Percentiles rank a stretch among this genome's conserved stretches.
Conservation (phyloP, 2,329 filamentous ascomycete genomes). For the Biscogniauxia marginata region DNA sequence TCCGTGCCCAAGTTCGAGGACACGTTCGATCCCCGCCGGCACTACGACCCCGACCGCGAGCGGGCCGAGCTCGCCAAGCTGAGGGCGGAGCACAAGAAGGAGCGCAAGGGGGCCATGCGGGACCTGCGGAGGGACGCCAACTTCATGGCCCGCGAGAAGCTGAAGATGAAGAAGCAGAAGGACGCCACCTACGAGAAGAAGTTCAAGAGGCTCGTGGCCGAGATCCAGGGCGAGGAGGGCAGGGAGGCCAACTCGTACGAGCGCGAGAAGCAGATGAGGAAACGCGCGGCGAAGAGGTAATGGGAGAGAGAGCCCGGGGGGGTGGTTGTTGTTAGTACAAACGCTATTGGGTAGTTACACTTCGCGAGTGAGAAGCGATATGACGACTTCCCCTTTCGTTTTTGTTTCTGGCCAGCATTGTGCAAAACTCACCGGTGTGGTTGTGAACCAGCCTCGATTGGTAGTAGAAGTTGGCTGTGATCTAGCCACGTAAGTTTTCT, state of each 20-base stretch:
- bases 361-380: not conserved
- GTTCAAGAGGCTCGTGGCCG: slow-evolving; percentile 85
- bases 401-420: too few relatives aligned
- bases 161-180: slow-evolving; percentile 88
- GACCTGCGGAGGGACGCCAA: slow-evolving; percentile 93
- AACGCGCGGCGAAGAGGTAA: slow-evolving; percentile 55
- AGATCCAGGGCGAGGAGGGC: slow-evolving; percentile 95
- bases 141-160: slow-evolving; percentile 87
- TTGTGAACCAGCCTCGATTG: too few relatives aligned
- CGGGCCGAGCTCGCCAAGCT: slow-evolving; percentile 82
- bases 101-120: slow-evolving; percentile 90
- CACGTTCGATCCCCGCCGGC: slow-evolving; percentile 87
- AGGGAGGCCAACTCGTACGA: slow-evolving; percentile 85
- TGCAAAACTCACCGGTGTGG: too few relatives aligned
- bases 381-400: too few relatives aligned
- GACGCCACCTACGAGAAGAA: slow-evolving; percentile 96
- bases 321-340: not conserved
- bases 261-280: slow-evolving; percentile 75
- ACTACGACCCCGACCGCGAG: slow-evolving; percentile 95
- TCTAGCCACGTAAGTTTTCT: too few relatives aligned
- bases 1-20: slow-evolving; percentile 92
- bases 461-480: too few relatives aligned
- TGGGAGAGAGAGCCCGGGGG: not conserved
- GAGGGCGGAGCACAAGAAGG: slow-evolving; percentile 87
- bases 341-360: not conserved